phyloP scores from a whole-genome alignment of 768 basidiomycete genomes.

The Leccinellum luteum region DNA sequence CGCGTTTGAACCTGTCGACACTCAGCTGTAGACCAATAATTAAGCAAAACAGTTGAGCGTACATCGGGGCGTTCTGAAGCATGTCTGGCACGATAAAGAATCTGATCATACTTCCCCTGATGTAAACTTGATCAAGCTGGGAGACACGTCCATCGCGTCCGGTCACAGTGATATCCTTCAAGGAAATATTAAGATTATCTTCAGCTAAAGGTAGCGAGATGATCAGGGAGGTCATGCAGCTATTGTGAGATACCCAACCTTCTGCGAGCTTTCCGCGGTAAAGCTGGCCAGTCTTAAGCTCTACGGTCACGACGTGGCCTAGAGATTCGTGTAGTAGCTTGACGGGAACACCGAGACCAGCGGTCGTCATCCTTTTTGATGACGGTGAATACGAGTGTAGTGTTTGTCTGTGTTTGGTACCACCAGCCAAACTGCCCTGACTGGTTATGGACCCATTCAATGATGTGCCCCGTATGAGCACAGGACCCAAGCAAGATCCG shows the following conservation, averaged over 20 bases:
- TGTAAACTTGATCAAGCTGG: conserved; percentile 98
- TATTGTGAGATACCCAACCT: conserved; percentile 43
- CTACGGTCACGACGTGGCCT: conserved; percentile 96
- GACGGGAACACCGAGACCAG: conserved; percentile 87
- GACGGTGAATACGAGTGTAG: conserved; percentile 7
- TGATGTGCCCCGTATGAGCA: background rate
- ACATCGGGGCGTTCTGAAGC: conserved; percentile 99
- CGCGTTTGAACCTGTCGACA: conserved; percentile 89
- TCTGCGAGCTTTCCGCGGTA: conserved; percentile 97
- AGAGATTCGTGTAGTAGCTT: conserved; percentile 96
- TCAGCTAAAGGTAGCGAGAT: conserved; percentile 63
- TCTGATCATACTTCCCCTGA: conserved; percentile 95
- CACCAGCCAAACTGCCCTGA: background rate
- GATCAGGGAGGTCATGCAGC: conserved; percentile 18
- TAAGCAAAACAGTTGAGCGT: conserved; percentile 31
- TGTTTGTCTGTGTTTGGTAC: conserved; percentile 22
- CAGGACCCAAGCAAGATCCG: too few relatives aligned
- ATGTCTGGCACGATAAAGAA: conserved; percentile 99
- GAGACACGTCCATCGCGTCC: conserved; percentile 98
- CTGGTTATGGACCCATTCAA: background rate
- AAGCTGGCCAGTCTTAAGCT: conserved; percentile 95
- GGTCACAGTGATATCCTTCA: conserved; percentile 96
- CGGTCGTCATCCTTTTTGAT: conserved; percentile 38
- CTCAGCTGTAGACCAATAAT: conserved; percentile 9
- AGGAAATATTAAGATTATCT: conserved; percentile 95